phyloP scores from a whole-genome alignment of 371 early-diverging fungal species.

The Mucor indicus region DNA sequence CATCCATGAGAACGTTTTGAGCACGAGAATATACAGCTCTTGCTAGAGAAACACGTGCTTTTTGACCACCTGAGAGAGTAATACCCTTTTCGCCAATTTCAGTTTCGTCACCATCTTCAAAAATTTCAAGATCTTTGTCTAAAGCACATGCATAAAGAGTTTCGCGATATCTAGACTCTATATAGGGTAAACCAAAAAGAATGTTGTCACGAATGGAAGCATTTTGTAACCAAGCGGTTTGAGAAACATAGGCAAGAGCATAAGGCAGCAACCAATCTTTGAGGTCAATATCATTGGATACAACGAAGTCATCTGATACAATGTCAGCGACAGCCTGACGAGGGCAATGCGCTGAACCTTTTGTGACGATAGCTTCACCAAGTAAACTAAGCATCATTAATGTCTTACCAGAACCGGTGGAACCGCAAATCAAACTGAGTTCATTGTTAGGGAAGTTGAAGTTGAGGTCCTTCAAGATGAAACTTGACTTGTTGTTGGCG shows the following conservation, averaged over 20 bases:
- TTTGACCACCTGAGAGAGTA: conserved; percentile 75
- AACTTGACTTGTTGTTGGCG: too few relatives aligned
- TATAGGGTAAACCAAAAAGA: conserved; percentile 47
- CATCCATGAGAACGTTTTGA: conserved; percentile 76
- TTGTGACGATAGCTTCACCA: conserved; percentile 31
- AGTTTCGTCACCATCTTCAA: conserved; percentile 86
- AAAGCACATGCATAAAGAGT: conserved; percentile 65
- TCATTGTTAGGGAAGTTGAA: conserved; percentile 51
- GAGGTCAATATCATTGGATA: too few relatives aligned
- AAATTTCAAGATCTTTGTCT: conserved; percentile 41
- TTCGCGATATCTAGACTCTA: conserved; percentile 45
- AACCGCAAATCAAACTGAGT: conserved; percentile 55
- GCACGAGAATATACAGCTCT: conserved; percentile 83
- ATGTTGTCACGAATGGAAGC: conserved; percentile 71
- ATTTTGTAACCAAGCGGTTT: conserved; percentile 83
- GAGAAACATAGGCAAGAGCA: conserved; percentile 28
- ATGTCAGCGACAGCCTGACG: neutral
- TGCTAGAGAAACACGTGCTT: conserved; percentile 80
- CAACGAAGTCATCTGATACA: too few relatives aligned
- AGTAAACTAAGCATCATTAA: conserved; percentile 60
- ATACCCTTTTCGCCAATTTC: conserved; percentile 91
- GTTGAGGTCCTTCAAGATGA: conserved; percentile 40
- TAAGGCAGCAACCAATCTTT: conserved; percentile 19
- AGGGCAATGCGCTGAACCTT: conserved; percentile 13
- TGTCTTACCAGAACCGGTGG: conserved; percentile 69